Conservation (phyloP, 306 rosid species). For the Acacia confusa region DNA sequence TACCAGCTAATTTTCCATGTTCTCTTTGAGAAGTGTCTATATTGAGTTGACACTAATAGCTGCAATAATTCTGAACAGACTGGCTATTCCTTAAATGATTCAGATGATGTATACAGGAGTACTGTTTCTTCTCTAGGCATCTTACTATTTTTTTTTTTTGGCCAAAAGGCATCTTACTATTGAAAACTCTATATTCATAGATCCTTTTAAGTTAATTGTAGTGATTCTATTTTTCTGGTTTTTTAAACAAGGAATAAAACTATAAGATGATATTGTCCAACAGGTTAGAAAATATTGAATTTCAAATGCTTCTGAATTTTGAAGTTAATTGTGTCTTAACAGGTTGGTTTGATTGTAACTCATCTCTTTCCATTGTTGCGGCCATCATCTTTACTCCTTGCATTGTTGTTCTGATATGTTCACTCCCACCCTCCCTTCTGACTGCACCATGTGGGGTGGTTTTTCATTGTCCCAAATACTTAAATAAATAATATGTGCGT, state of each 20-base stretch:
- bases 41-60: constrained; percentile 5
- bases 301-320: constrained; percentile 21
- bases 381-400: constrained; percentile 5
- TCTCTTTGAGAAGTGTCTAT: background rate
- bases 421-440: background rate
- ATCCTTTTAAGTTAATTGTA: background rate
- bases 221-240: background rate
- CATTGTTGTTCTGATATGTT: constrained; percentile 4
- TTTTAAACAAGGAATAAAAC: constrained; percentile 21
- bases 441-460: constrained; percentile 17
- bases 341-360: constrained; percentile 19
- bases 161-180: constrained; percentile 2
- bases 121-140: constrained; percentile 15
- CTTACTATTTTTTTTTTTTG: too few species aligned
- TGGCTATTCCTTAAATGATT: constrained; percentile 14
- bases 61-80: background rate
- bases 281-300: constrained; percentile 13
- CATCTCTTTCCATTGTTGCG: background rate
- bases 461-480: constrained; percentile 2
- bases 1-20: background rate
- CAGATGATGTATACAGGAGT: background rate
- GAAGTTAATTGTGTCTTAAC: constrained; percentile 20
- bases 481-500: constrained; percentile 16
- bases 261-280: background rate
- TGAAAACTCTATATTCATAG: constrained; percentile 10